Evolutionary conservation across 2,329 filamentous ascomycete species (phyloP), one percentile per base, ranked within the genome.

Genomic region (Zymoseptoria pseudotritici): DNA sequence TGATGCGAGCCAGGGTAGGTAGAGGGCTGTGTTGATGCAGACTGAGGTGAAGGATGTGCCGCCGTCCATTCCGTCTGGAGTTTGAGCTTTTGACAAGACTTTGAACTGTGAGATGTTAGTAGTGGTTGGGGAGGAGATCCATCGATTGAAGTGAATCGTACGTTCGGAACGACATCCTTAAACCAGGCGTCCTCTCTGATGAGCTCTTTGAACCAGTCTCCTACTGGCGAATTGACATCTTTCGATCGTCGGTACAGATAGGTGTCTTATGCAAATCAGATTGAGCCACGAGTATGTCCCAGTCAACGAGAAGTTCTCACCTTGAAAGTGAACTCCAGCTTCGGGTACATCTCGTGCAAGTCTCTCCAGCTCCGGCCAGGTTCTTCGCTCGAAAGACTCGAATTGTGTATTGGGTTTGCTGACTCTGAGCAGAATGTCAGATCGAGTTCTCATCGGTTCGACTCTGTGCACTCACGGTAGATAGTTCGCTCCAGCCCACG

Each of bases 1-100:
- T 0, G 89, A 88, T 0, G 89, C 79, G 0, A 97, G 85, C 85
- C 89, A 97, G 3, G 90, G 85, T 2, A 97, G 84, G 75, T 97
- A 97, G 60, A 97, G 76, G 50, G 89, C 85, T 0, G 90, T 90
- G 76, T 97, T 97, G 73, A 97, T 93, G 76, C 92, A 97, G 50
- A 96, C 86, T 0, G 89, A 93, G 7, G 84, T 90, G 74, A 94
- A 96, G 58, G 82, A 79, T 55, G 84, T 89, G 22, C 86, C 91
- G 10, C 87, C 88, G 61, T 91, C 86, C 57, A 87, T 83, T 19
- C 83, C 89, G 0, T 77, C 67, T 0, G 84, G 83, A 1, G 96
- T 77, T 66, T 72, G 68, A 4, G 62, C 61, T 50, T 69, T 63
- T 13, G 66, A 26, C 4, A 75, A 64, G 2, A 71, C 61, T 53